A percentile compares a stretch with the other conserved stretches of the same genome.
Evolutionary conservation across 1,284 basidiomycete species (phyloP).

Genomic region (Laetiporus sulphureus): DNA sequence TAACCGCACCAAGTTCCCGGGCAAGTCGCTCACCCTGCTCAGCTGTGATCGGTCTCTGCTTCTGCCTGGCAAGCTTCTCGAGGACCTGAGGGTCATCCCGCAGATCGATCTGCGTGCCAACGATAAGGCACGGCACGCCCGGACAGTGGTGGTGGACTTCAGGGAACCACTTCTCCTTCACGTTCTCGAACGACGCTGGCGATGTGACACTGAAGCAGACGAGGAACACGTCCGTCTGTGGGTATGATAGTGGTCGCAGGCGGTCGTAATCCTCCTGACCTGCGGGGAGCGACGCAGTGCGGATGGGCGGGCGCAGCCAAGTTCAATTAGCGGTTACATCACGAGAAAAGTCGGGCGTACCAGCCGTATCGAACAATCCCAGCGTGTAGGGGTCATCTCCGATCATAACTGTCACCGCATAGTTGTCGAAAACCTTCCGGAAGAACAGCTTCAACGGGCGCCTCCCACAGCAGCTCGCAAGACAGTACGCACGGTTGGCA

Average conservation of each 20-base stretch:
- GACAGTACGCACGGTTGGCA: constrained; percentile 79
- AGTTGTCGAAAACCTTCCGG: constrained; percentile 88
- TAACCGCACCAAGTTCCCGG: constrained; percentile 93
- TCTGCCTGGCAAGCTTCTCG: constrained; percentile 94
- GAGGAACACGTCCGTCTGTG: constrained; percentile 98
- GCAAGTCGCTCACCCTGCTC: constrained; percentile 94
- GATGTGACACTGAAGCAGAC: constrained; percentile 99
- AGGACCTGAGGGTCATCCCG: constrained; percentile 90
- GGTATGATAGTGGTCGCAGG: constrained; percentile 97
- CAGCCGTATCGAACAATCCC: constrained; percentile 97
- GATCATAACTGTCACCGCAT: constrained; percentile 99
- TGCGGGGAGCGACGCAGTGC: constrained; percentile 25
- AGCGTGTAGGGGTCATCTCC: constrained; percentile 99
- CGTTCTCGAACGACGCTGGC: constrained; percentile 99
- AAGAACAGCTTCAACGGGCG: constrained; percentile 16
- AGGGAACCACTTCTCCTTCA: constrained; percentile 99
- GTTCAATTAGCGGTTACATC: constrained; percentile 2
- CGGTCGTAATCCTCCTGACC: constrained; percentile 99
- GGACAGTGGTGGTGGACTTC: constrained; percentile 99
- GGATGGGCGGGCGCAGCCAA: not conserved
- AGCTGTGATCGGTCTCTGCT: constrained; percentile 85
- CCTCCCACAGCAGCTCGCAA: constrained; percentile 7
- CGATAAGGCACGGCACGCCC: constrained; percentile 98
- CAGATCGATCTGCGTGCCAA: constrained; percentile 97
- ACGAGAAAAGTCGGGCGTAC: constrained; percentile 31